Conservation (phyloP, 108 stramenopile species). For the Hondaea fermentalgiana region DNA sequence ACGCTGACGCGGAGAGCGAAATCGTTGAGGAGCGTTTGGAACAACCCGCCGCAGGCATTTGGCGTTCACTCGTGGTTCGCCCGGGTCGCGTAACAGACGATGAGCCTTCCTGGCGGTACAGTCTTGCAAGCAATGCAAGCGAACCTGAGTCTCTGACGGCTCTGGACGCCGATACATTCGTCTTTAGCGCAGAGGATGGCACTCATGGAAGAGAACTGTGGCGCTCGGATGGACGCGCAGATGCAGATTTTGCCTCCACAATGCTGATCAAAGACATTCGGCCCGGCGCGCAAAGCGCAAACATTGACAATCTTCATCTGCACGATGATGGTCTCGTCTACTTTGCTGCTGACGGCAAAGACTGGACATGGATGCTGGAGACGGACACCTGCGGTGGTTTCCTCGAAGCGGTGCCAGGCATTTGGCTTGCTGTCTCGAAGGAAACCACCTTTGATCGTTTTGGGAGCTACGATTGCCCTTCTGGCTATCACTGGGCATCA, state of each 20-base stretch:
- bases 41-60: neutral
- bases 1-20: neutral
- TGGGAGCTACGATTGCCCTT: neutral
- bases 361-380: neutral
- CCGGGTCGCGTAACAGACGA: neutral
- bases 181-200: neutral
- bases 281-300: neutral
- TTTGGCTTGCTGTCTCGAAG: neutral
- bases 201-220: neutral
- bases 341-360: neutral
- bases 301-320: neutral
- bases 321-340: neutral
- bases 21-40: neutral
- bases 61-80: neutral
- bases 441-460: neutral
- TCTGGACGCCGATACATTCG: neutral
- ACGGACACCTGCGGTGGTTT: neutral
- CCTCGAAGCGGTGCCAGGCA: neutral
- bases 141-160: neutral
- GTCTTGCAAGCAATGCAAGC: neutral
- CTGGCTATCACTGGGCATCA: slow-evolving; percentile 2
- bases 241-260: neutral
- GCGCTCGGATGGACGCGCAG: neutral
- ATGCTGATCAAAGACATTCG: neutral
- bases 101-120: neutral